Evolutionary conservation across 257 asterid species (phyloP), one percentile per base, ranked within the genome.

Genomic region (Rauvolfia tetraphylla): DNA sequence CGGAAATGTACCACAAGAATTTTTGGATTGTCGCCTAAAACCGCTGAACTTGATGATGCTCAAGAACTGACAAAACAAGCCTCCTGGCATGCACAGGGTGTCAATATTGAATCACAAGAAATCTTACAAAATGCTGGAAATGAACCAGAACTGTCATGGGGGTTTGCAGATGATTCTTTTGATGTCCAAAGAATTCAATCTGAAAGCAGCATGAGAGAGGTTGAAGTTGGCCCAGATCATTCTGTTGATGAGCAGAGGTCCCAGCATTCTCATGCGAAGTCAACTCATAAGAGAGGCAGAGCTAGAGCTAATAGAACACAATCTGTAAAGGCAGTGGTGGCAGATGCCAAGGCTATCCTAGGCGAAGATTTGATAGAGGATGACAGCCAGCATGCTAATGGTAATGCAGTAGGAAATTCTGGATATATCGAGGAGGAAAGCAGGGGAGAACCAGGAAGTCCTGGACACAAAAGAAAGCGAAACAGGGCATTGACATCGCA

Each of bases 1-100:
- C 90, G 91, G 42, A 95, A 89, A 77, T 95, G 98, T 79, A 93
- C 98, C 42, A 81, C 98, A 23, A 95, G 82, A 84, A 86, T 95
- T 72, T 87, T 93, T 67, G 89, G 83, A 73, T 81, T 91, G 49
- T 95, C 99, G 27, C 96, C 99, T 17, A 93, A 87, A 87, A 89
- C 82, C 51, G 84, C 75, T 68, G 95, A 88, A 75, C 84, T 84
- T 73, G 88, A 84, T 79, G 73, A 75, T 77, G 84, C 85, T 51
- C 83, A 77, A 67, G 86, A 79, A 79, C 82, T 77, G 68, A 72
- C 71, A 27, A 89, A 75, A 68, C 80, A 74, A 25, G 34, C 83
- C 2, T 70, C 90, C 70, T 79, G 53, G 73, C 75, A 85, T 36
- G 75, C 20, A 59, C 71, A 70, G 51, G 75, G 56, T 59, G 80